phyloP scores from a whole-genome alignment of 1,284 basidiomycete species.

The Golubevia sp. region DNA sequence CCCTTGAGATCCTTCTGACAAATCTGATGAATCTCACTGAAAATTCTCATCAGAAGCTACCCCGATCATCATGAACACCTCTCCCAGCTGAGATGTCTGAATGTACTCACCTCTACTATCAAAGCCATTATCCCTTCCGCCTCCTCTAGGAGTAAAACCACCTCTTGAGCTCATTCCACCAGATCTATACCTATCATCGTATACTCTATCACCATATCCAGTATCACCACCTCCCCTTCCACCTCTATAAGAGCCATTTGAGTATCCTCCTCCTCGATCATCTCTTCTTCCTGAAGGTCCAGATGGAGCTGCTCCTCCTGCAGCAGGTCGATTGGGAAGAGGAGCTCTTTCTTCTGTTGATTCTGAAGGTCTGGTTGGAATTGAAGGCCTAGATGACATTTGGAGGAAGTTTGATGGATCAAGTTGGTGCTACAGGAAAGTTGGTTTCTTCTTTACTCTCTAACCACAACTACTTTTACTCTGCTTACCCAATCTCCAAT shows the following conservation, averaged over 20 bases:
- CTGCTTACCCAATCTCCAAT: too few relatives aligned
- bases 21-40: too few relatives aligned
- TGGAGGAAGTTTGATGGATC: not conserved
- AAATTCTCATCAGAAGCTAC: too few relatives aligned
- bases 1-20: too few relatives aligned
- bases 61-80: too few relatives aligned
- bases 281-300: not conserved
- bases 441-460: not conserved
- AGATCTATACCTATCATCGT: conserved; percentile 17
- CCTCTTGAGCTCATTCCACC: conserved; percentile 19
- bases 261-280: not conserved
- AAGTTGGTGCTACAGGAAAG: not conserved
- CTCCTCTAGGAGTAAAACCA: conserved; percentile 9
- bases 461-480: too few relatives aligned
- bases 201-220: conserved; percentile 18
- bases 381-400: not conserved
- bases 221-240: conserved; percentile 27
- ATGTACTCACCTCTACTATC: conserved; percentile 7
- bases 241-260: conserved; percentile 3
- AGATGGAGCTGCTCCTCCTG: not conserved
- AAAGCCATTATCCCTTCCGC: conserved; percentile 7
- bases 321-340: not conserved
- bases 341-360: not conserved
- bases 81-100: too few relatives aligned
- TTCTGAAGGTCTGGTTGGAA: not conserved